Percentiles rank a stretch among this genome's conserved stretches.
These are phyloP conservation scores for Takashimella koratensis DNA, from an alignment of 1,284 basidiomycete species.

Conservation along the genomic window DNA sequence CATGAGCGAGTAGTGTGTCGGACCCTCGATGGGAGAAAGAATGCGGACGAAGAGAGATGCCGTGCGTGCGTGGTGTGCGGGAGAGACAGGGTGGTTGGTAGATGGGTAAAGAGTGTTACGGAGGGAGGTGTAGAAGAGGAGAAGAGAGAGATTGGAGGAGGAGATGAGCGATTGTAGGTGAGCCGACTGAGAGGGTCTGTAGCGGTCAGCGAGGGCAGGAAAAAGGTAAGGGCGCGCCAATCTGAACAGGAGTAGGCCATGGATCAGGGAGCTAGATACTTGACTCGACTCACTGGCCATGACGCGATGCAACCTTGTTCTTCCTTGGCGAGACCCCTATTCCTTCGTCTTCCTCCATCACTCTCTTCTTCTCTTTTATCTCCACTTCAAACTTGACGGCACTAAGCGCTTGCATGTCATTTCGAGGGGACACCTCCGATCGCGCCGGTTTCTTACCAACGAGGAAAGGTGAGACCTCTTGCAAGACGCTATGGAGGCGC, in stretches of 20 bases:
- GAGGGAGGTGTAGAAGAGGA: conserved; percentile 41
- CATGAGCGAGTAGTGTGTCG: conserved; percentile 20
- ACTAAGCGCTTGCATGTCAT: neutral
- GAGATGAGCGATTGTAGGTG: conserved; percentile 18
- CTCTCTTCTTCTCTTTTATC: neutral
- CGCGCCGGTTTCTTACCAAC: neutral
- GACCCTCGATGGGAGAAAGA: neutral
- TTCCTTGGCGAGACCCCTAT: conserved; percentile 40
- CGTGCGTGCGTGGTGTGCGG: conserved; percentile 8
- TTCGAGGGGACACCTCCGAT: too few relatives aligned
- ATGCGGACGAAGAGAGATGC: conserved; percentile 11
- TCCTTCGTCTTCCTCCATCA: conserved; percentile 25
- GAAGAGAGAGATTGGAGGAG: conserved; percentile 22
- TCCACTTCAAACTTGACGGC: conserved; percentile 2
- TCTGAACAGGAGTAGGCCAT: too few relatives aligned
- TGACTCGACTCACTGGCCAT: neutral
- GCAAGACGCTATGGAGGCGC: neutral
- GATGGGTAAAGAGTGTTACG: conserved; percentile 27
- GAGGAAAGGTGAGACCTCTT: conserved; percentile 7
- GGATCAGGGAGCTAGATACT: conserved; percentile 3
- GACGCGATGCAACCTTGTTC: conserved; percentile 17
- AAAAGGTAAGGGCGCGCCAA: too few relatives aligned
- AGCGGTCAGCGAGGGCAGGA: too few relatives aligned
- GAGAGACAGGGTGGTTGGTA: conserved; percentile 3
- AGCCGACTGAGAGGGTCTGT: neutral